A percentile compares a stretch with the other conserved stretches of the same genome.
Evolutionary conservation across 2,329 filamentous ascomycete species (phyloP).

Genomic region (Colletotrichum plurivorum): DNA sequence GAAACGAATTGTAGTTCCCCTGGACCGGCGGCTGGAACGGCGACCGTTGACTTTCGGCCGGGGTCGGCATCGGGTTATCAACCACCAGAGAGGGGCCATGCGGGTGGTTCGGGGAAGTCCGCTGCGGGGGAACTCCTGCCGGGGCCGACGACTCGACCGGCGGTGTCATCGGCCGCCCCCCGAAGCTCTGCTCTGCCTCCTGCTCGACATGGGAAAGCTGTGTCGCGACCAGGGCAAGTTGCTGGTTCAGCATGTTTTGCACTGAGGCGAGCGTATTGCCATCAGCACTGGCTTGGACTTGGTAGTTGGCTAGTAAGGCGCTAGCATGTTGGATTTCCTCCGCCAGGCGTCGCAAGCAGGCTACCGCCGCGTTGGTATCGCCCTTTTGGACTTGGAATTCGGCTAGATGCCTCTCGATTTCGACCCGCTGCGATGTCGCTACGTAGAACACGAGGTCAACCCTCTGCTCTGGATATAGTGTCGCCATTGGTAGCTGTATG

Average conservation of each 20-base stretch:
- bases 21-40: background rate
- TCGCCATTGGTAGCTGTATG: background rate
- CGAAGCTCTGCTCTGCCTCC: background rate
- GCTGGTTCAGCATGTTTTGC: conserved; percentile 12
- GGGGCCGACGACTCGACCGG: too few species aligned
- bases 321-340: background rate
- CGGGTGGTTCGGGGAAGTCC: too few species aligned
- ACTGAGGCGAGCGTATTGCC: background rate
- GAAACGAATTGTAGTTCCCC: background rate
- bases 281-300: background rate
- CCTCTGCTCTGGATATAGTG: background rate
- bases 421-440: conserved; percentile 10
- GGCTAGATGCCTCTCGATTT: conserved; percentile 23
- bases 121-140: background rate
- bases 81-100: too few species aligned
- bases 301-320: background rate
- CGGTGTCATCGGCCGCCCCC: background rate
- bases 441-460: conserved; percentile 6
- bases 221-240: conserved; percentile 3
- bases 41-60: background rate
- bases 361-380: background rate
- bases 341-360: conserved; percentile 6
- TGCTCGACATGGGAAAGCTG: conserved; percentile 14
- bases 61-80: background rate
- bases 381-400: conserved; percentile 7